phyloP scores from a whole-genome alignment of 139 green algal species.

The Gonium pectorale region DNA sequence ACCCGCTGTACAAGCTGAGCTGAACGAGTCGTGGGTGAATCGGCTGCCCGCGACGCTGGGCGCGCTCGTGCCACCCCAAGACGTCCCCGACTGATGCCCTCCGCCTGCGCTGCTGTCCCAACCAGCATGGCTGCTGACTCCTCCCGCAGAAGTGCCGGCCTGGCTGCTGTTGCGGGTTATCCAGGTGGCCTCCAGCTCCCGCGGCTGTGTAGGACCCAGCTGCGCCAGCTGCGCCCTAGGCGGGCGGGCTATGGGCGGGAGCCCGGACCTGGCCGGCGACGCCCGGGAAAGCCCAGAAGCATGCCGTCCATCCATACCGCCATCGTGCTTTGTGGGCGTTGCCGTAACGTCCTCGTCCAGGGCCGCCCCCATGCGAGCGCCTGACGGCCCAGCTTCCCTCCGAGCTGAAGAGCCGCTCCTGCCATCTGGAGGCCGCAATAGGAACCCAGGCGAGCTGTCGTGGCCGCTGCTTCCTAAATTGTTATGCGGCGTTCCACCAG shows the following conservation, averaged over 20 bases:
- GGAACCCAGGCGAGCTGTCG: conserved; percentile 3
- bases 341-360: no score
- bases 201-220: background rate
- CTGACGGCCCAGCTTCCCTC: no score
- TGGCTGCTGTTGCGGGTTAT: background rate
- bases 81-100: background rate
- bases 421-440: background rate
- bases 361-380: no score
- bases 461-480: background rate
- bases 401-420: no score
- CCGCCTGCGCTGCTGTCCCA: conserved; percentile 3
- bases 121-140: background rate
- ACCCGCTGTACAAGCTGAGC: background rate
- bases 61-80: background rate
- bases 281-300: no score
- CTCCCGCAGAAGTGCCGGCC: background rate
- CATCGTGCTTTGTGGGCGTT: no score
- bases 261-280: no score
- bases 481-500: no score
- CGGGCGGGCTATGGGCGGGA: no score
- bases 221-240: no score
- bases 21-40: conserved; percentile 5
- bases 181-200: background rate
- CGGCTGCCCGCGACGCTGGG: background rate
- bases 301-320: no score